phyloP scores from a whole-genome alignment of 2,329 filamentous ascomycete genomes.

The Penicillium palitans region DNA sequence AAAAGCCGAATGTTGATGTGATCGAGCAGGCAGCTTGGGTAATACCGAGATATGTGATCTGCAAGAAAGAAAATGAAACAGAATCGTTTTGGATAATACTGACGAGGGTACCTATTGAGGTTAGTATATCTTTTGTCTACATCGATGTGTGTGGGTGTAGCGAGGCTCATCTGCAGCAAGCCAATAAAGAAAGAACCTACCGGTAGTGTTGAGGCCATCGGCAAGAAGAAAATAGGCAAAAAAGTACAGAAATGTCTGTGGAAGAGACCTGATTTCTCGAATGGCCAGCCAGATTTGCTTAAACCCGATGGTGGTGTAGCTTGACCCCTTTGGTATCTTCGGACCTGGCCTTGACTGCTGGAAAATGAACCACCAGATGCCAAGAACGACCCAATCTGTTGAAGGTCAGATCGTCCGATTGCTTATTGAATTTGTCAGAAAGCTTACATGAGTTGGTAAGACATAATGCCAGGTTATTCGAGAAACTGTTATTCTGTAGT shows the following conservation, averaged over 20 bases:
- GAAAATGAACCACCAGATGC: slow-evolving; percentile 48
- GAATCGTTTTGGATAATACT: slow-evolving; percentile 45
- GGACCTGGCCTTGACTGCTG: slow-evolving; percentile 45
- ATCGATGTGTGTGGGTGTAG: too few relatives aligned
- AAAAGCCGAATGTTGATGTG: slow-evolving; percentile 44
- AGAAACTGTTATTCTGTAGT: slow-evolving; percentile 37
- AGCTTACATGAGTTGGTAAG: slow-evolving; percentile 45
- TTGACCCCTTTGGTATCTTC: slow-evolving; percentile 42
- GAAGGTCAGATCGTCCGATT: slow-evolving; percentile 1
- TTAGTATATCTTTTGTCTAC: background rate
- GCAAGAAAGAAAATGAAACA: slow-evolving; percentile 44
- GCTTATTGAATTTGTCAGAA: too few relatives aligned
- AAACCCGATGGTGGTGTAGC: slow-evolving; percentile 43
- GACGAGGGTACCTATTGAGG: slow-evolving; percentile 34
- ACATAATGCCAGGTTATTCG: slow-evolving; percentile 44
- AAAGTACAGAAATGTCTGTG: slow-evolving; percentile 46
- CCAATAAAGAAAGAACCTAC: slow-evolving; percentile 15
- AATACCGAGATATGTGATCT: slow-evolving; percentile 46
- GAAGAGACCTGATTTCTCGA: slow-evolving; percentile 40
- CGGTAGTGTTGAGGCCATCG: slow-evolving; percentile 46
- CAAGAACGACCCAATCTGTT: slow-evolving; percentile 45
- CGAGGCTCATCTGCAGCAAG: background rate
- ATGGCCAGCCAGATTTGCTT: slow-evolving; percentile 45
- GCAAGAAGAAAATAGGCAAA: slow-evolving; percentile 46
- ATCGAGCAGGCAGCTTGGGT: slow-evolving; percentile 43